phyloP scores from a whole-genome alignment of 306 rosid species.

The Castanea sativa region DNA sequence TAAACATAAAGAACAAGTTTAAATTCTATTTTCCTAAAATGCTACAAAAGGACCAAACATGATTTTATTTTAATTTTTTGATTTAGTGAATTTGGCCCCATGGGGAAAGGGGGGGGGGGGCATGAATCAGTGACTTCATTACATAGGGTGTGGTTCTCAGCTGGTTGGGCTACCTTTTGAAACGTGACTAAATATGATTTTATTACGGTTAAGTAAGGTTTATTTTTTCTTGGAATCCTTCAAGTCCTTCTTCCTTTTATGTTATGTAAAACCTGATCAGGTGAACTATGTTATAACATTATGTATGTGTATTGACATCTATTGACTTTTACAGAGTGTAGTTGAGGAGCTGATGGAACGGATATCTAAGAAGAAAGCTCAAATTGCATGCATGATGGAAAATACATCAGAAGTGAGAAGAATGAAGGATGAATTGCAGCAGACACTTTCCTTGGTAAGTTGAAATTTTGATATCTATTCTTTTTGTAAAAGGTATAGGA shows the following conservation, averaged over 20 bases:
- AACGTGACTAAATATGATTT: too few species aligned
- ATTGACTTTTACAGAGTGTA: conserved; percentile 38
- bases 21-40: not conserved
- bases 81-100: too few species aligned
- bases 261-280: not conserved
- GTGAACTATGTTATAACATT: not conserved
- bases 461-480: conserved; percentile 12
- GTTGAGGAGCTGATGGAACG: conserved; percentile 46
- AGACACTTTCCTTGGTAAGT: conserved; percentile 62
- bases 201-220: too few species aligned
- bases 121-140: not conserved
- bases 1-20: not conserved
- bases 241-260: not conserved
- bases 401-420: conserved; percentile 64
- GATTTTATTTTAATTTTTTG: not conserved
- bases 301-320: not conserved
- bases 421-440: conserved; percentile 58
- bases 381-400: conserved; percentile 59
- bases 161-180: too few species aligned
- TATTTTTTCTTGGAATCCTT: not conserved
- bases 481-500: conserved; percentile 8
- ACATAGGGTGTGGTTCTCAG: too few species aligned
- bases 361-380: conserved; percentile 44
- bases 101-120: too few species aligned
- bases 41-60: not conserved